Evolutionary conservation across 2,329 filamentous ascomycete genomes (phyloP).

Genomic region (Keithomyces neogunnii): DNA sequence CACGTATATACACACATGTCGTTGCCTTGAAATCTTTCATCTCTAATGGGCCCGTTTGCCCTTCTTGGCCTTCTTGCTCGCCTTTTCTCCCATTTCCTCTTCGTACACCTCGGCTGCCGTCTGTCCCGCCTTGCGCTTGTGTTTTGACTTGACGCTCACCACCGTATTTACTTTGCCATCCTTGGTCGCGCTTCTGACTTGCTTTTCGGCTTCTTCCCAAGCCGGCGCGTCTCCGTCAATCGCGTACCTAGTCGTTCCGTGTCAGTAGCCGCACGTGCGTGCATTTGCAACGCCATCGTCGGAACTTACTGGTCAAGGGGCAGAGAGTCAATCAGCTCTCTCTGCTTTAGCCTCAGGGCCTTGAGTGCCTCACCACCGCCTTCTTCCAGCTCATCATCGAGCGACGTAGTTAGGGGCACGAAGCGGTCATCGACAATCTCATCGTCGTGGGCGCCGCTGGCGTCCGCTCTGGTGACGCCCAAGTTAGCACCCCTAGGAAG

Average conservation of each 20-base stretch:
- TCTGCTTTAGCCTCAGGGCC: conserved; percentile 69
- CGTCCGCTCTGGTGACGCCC: conserved; percentile 51
- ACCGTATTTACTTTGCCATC: conserved; percentile 50
- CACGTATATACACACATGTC: not conserved
- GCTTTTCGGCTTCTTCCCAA: conserved; percentile 67
- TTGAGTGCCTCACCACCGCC: conserved; percentile 68
- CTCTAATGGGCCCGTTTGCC: conserved; percentile 23
- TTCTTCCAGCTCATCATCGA: conserved; percentile 79
- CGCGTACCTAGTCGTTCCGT: conserved; percentile 42
- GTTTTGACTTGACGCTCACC: conserved; percentile 78
- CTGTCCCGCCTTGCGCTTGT: conserved; percentile 62
- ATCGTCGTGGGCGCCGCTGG: conserved; percentile 59
- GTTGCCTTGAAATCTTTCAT: conserved; percentile 3
- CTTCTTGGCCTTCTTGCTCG: conserved; percentile 49
- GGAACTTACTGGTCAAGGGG: conserved; percentile 61
- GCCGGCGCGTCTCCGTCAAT: conserved; percentile 53
- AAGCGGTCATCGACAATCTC: conserved; percentile 59
- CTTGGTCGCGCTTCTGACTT: conserved; percentile 52
- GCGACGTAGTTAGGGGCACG: conserved; percentile 57
- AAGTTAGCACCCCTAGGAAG: conserved; percentile 51
- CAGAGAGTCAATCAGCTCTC: conserved; percentile 81
- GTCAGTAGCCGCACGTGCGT: conserved; percentile 4
- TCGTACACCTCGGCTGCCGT: conserved; percentile 56
- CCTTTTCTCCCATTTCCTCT: conserved; percentile 46
- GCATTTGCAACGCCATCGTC: not conserved